These are phyloP conservation scores for Cephalotrichum gorgonifer DNA, from an alignment of 2,329 filamentous ascomycete genomes.

Conservation along the genomic window DNA sequence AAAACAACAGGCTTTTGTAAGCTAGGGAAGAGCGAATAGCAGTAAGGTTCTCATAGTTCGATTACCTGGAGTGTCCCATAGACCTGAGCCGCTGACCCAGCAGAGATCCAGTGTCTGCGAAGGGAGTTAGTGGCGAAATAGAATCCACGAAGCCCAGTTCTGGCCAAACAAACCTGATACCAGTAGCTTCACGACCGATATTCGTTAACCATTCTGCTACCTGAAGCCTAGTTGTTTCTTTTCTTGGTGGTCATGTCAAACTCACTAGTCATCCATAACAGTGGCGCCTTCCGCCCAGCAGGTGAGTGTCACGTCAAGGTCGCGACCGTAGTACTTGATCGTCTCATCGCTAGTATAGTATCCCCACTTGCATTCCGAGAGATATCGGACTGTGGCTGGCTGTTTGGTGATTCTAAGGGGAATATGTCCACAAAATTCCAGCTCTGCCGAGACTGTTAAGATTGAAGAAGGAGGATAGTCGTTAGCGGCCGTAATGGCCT, in stretches of 20 bases:
- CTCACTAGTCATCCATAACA: slow-evolving; percentile 3
- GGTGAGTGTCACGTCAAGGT: slow-evolving; percentile 3
- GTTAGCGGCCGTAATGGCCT: neutral
- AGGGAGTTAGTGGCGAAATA: neutral
- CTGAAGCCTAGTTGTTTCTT: neutral
- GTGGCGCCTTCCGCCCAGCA: slow-evolving; percentile 3
- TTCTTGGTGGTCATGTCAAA: neutral
- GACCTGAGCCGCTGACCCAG: slow-evolving; percentile 3
- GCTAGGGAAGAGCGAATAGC: too few relatives aligned
- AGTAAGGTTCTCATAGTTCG: neutral
- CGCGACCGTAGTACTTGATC: slow-evolving; percentile 5
- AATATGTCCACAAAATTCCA: slow-evolving; percentile 2
- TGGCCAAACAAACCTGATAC: slow-evolving; percentile 1
- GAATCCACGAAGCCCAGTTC: neutral
- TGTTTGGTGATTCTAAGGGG: slow-evolving; percentile 1
- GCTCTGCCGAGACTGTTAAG: neutral
- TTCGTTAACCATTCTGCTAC: neutral
- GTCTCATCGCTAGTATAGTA: neutral
- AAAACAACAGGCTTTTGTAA: too few relatives aligned
- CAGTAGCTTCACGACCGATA: slow-evolving; percentile 1
- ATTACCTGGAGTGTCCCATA: slow-evolving; percentile 4
- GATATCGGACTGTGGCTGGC: slow-evolving; percentile 2
- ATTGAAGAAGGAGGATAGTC: neutral
- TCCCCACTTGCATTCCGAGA: slow-evolving; percentile 6
- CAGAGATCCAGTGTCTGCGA: slow-evolving; percentile 6